Conservation (phyloP, 1,139 yeast genomes). For the Saccharomycopsis hybrid region DNA sequence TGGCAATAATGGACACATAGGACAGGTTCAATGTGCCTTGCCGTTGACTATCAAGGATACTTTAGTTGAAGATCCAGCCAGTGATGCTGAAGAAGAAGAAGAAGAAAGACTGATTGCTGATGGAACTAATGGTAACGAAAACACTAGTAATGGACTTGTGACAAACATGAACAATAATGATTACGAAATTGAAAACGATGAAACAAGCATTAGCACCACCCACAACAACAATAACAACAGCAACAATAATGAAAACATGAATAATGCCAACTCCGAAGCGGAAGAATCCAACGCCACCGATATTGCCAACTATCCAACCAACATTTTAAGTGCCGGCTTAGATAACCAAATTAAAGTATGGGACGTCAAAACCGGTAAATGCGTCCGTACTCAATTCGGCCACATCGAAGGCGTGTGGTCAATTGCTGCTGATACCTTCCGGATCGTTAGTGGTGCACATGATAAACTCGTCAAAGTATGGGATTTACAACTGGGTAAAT, state of each 20-base stretch:
- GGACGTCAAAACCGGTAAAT: constrained; percentile 82
- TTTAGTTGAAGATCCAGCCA: constrained; percentile 26
- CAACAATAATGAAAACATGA: too few species aligned
- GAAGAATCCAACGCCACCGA: not conserved
- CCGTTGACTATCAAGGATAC: constrained; percentile 64
- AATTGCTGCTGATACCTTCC: constrained; percentile 88
- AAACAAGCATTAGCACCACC: not conserved
- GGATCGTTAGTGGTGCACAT: constrained; percentile 91
- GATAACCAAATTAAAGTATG: constrained; percentile 93
- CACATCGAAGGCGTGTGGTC: constrained; percentile 98
- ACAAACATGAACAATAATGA: not conserved
- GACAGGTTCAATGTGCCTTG: constrained; percentile 85
- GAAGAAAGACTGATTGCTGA: constrained; percentile 17
- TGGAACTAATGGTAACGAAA: constrained; percentile 3
- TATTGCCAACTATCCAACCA: constrained; percentile 53
- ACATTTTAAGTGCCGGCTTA: constrained; percentile 76
- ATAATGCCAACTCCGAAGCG: too few species aligned
- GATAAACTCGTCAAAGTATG: constrained; percentile 87
- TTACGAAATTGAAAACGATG: too few species aligned
- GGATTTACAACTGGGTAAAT: constrained; percentile 91
- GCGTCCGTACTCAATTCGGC: constrained; percentile 91
- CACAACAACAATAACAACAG: not conserved
- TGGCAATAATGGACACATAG: constrained; percentile 48
- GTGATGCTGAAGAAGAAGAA: constrained; percentile 30
- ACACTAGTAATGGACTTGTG: not conserved